Evolutionary conservation across 2,329 filamentous ascomycete species (phyloP).

Genomic region (Fusarium newnesense): DNA sequence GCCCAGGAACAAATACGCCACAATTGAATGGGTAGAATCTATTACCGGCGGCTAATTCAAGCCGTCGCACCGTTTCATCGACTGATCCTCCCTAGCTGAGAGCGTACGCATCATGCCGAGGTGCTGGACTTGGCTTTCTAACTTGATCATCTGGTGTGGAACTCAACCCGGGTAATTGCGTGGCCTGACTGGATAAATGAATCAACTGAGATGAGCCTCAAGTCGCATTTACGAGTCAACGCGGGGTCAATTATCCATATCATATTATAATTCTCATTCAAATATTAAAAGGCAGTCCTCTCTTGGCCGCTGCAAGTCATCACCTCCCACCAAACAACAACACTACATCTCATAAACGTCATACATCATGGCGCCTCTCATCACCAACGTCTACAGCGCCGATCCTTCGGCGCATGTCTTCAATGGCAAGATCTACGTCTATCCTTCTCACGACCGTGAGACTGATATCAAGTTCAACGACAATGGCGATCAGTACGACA

Average conservation of each 20-base stretch:
- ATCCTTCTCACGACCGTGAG: conserved; percentile 83
- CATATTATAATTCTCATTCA: not conserved
- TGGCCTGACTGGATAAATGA: conserved; percentile 39
- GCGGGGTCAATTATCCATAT: conserved; percentile 32
- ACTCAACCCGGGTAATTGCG: conserved; percentile 37
- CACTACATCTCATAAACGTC: not conserved
- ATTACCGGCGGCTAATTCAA: conserved; percentile 23
- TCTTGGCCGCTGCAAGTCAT: not conserved
- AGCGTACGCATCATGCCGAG: not conserved
- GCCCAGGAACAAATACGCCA: not conserved
- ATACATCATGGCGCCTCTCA: conserved; percentile 64
- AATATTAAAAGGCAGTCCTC: conserved; percentile 9
- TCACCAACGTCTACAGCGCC: conserved; percentile 81
- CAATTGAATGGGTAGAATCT: not conserved
- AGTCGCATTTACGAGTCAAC: conserved; percentile 17
- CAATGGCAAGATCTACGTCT: conserved; percentile 79
- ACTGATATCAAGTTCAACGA: conserved; percentile 81
- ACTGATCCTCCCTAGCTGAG: conserved; percentile 10
- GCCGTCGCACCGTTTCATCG: conserved; percentile 25
- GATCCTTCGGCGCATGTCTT: conserved; percentile 86
- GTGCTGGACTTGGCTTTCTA: conserved; percentile 5
- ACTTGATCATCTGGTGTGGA: conserved; percentile 21
- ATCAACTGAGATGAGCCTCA: conserved; percentile 24
- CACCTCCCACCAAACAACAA: not conserved
- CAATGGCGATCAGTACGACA: conserved; percentile 88